These are phyloP conservation scores for Ceratopteris richardii DNA, from an alignment of 75 land plant species.

Conservation along the genomic window DNA sequence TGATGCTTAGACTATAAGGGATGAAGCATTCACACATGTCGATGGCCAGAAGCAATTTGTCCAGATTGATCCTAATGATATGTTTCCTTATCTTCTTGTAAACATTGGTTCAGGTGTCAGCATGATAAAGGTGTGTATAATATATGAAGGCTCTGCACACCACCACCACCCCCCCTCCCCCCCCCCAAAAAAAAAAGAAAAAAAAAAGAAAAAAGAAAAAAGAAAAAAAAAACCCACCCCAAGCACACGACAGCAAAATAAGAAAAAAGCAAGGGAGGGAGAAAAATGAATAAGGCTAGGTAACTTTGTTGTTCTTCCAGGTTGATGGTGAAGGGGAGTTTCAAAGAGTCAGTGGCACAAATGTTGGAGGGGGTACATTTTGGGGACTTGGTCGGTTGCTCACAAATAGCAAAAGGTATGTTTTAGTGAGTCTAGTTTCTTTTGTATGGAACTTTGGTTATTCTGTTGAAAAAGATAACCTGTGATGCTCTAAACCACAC, in stretches of 20 bases:
- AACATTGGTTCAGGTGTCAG: conserved; percentile 98
- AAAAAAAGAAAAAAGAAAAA: too few species aligned
- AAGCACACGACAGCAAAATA: too few species aligned
- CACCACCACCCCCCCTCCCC: too few species aligned
- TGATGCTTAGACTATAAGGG: conserved; percentile 54
- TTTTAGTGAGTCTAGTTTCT: too few species aligned
- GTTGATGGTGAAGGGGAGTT: conserved; percentile 91
- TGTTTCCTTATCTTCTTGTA: conserved; percentile 92
- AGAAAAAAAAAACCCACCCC: too few species aligned
- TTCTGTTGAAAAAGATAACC: too few species aligned
- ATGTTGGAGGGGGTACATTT: conserved; percentile 95
- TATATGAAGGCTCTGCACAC: too few species aligned
- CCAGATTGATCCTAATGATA: conserved; percentile 85
- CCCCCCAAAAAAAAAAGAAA: too few species aligned
- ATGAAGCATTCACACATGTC: conserved; percentile 94
- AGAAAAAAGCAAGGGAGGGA: too few species aligned
- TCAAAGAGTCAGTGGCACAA: conserved; percentile 94
- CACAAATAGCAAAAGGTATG: conserved; percentile 82
- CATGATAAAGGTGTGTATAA: conserved; percentile 90
- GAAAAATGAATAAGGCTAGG: too few species aligned
- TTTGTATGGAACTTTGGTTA: too few species aligned
- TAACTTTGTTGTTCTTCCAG: conserved; percentile 17
- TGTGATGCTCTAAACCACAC: too few species aligned
- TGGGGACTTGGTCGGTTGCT: conserved; percentile 91
- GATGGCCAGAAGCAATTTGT: conserved; percentile 90